These are phyloP conservation scores for Sporothrix brunneoviolacea DNA, from an alignment of 2,329 filamentous ascomycete genomes.

Conservation along the genomic window DNA sequence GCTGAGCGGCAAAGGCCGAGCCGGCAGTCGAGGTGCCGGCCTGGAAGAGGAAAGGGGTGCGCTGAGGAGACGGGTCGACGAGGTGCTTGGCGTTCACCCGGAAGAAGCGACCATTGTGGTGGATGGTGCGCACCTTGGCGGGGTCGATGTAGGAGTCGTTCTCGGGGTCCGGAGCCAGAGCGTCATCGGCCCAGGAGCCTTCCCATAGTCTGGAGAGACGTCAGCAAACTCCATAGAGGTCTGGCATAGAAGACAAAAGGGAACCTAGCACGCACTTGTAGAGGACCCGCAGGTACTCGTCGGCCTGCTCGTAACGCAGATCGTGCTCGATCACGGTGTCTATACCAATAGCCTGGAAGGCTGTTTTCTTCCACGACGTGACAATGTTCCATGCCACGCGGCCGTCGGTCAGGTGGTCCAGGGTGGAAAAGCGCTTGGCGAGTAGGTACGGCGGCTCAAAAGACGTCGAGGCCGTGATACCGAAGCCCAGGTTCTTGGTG, in stretches of 20 bases:
- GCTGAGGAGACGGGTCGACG: slow-evolving; percentile 15
- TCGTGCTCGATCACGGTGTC: slow-evolving; percentile 18
- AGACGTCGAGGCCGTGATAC: slow-evolving; percentile 14
- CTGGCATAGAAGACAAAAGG: no score
- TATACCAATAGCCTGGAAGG: slow-evolving; percentile 17
- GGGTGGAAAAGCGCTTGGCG: slow-evolving; percentile 16
- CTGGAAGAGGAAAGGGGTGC: slow-evolving; percentile 22
- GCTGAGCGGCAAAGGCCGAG: slow-evolving; percentile 19
- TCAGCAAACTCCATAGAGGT: no score
- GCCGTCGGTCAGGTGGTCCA: slow-evolving; percentile 17
- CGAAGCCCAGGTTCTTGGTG: slow-evolving; percentile 18
- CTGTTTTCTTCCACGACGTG: slow-evolving; percentile 18
- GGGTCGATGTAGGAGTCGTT: slow-evolving; percentile 12
- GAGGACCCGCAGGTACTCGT: slow-evolving; percentile 19
- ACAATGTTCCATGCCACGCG: slow-evolving; percentile 22
- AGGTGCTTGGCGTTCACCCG: slow-evolving; percentile 7
- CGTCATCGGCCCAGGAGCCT: slow-evolving; percentile 17
- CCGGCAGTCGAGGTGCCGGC: slow-evolving; percentile 21
- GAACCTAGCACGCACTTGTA: no score
- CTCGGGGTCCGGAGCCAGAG: slow-evolving; percentile 5
- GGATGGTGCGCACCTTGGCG: slow-evolving; percentile 14
- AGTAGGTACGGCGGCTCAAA: slow-evolving; percentile 16
- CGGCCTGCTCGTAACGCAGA: slow-evolving; percentile 19
- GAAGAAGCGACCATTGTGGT: slow-evolving; percentile 11
- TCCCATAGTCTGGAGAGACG: no score